Base-by-base conservation (phyloP, 169 alveolate species). In the Theileria orientalis region DNA sequence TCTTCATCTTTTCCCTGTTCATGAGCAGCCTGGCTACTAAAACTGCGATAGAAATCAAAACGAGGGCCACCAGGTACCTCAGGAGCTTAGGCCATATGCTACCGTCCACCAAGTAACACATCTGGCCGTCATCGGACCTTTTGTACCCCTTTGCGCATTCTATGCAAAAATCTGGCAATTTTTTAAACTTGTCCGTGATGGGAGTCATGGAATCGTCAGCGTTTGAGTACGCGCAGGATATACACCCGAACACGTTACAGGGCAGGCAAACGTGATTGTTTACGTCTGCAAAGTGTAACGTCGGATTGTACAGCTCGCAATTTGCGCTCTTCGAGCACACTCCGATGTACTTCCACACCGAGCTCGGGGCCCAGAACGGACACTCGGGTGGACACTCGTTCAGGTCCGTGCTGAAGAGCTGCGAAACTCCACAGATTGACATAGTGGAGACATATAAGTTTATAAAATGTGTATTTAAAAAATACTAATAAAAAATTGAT, bases 301-400 rank as follows among this genome's bases (percentile, higher is more conserved):
- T 27, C 25, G 92, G 90, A 59, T 86, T 86, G 57, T 82, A 86
- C 41, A 82, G 52, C 16, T 74, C 70, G 68, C 92, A 86, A 23
- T 60, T 52, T 40, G 41, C 87, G 21, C 33, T 75, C 11, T 47
- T 30, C 35, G 90, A 78, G 52, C 92, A 86, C 19, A 83, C 85
- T 60, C 92, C 92, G 27, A 86, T 73, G 69, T 82, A 64, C 74
- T 83, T 83, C 92, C 92, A 86, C 37, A 86, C 90, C 23, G 85
- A 83, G 51, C 69, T 86, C 63, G 56, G 89, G 19, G 88, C 77
- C 76, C 88, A 72, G 51, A 66, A 82, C 14, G 92, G 90, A 32
- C 92, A 86, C 41, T 75, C 76, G 29, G 49, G 44, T 27, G 92
- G 92, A 35, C 92, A 86, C 14, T 71, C 46, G n/a, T 61, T n/a